A percentile compares a stretch with the other conserved stretches of the same genome.
Conservation (phyloP, 106 monocot species). For the Allium fistulosum region DNA sequence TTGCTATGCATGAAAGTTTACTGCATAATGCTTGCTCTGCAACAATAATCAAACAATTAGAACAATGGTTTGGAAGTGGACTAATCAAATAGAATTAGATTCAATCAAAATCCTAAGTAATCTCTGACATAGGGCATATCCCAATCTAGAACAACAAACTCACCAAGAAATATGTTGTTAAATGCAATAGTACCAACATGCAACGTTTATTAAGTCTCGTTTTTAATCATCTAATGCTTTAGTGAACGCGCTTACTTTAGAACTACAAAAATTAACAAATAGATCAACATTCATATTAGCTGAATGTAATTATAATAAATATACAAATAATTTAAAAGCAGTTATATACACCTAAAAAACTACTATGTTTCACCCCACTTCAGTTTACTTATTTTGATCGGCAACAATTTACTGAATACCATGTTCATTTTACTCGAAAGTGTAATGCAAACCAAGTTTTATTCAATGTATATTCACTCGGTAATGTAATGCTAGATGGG, state of each 20-base stretch:
- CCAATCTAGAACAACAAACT: constrained; percentile 42
- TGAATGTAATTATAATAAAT: no score
- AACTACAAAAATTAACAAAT: constrained; percentile 19
- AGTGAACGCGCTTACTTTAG: constrained; percentile 32
- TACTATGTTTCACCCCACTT: no score
- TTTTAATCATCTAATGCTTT: constrained; percentile 44
- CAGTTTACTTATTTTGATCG: no score
- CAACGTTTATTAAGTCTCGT: constrained; percentile 25
- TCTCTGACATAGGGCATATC: constrained; percentile 51
- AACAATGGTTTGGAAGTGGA: background rate
- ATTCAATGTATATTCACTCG: no score
- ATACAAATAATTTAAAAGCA: no score
- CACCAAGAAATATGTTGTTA: constrained; percentile 40
- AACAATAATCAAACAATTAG: background rate
- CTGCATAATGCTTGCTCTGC: constrained; percentile 38
- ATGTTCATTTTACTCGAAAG: no score
- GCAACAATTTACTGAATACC: no score
- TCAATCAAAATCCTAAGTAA: background rate
- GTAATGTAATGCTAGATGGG: no score
- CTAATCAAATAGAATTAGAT: background rate
- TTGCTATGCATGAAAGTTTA: constrained; percentile 51
- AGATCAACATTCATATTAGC: no score
- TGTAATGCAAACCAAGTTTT: no score
- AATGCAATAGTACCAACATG: constrained; percentile 43
- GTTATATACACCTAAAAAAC: no score